A percentile compares a stretch with the other conserved stretches of the same genome.
Evolutionary conservation across 768 basidiomycete genomes (phyloP).

Genomic region (Suillus tomentosus): DNA sequence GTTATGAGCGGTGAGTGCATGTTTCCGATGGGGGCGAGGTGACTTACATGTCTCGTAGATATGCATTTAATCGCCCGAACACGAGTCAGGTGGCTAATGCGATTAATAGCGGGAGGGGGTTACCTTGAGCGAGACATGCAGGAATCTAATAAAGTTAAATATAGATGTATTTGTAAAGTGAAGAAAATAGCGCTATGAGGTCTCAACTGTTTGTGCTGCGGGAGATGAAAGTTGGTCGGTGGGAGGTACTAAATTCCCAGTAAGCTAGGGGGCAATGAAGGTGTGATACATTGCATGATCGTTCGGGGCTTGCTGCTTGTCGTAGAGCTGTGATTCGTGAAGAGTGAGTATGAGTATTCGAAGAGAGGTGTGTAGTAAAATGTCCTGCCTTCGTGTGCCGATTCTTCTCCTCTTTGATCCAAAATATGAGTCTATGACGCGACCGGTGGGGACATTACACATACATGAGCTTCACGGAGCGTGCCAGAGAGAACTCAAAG

Average conservation of each 20-base stretch:
- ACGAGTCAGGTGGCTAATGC: constrained; percentile 77
- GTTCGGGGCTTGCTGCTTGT: constrained; percentile 87
- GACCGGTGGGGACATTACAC: too few species aligned
- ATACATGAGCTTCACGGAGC: too few species aligned
- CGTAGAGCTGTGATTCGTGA: constrained; percentile 62
- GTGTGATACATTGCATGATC: constrained; percentile 80
- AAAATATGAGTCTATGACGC: too few species aligned
- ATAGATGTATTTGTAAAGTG: background rate
- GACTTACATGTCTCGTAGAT: constrained; percentile 41
- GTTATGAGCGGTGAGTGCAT: constrained; percentile 61
- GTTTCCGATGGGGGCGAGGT: background rate
- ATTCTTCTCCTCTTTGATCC: too few species aligned
- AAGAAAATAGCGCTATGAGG: constrained; percentile 5
- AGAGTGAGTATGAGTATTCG: background rate
- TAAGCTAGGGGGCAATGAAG: constrained; percentile 42
- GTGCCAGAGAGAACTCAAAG: too few species aligned
- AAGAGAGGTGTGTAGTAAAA: too few species aligned
- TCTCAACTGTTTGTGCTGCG: constrained; percentile 11
- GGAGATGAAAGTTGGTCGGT: background rate
- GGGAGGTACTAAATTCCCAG: constrained; percentile 56
- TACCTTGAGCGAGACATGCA: constrained; percentile 48
- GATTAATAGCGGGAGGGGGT: constrained; percentile 63
- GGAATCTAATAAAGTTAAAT: background rate
- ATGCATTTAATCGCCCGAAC: constrained; percentile 76
- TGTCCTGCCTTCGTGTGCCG: too few species aligned